Base-by-base conservation (phyloP, 179 eudicot genomes). In the Camellia oleifera region DNA sequence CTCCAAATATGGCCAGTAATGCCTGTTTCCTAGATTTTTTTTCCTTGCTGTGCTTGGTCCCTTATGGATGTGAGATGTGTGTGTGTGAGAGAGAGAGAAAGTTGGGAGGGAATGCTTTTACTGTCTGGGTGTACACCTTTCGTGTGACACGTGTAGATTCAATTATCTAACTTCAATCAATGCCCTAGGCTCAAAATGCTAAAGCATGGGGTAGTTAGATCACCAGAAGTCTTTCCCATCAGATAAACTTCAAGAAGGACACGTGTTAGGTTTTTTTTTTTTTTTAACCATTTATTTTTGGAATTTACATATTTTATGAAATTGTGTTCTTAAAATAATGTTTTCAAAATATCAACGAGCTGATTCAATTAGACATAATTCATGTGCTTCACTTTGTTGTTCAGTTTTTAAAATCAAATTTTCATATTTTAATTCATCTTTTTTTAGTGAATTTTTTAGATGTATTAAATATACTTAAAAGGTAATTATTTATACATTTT, bases 141-240 rank as follows among this genome's bases (percentile, higher is more conserved):
- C 7, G 7, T n/a, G 57, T 70, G 87, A 82, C 87, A 87, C 85
- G 85, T 87, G 83, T 82, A 74, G 80, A 73, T 57, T 78, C 84
- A 82, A 80, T 84, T 87, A 84, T 84, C 83, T 79, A 80, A 76
- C 82, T 72, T 76, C 85, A 87, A 82, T 87, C 87, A 84, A 82
- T 84, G 78, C 85, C 53, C 50, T 40, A 68, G 62, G 62, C 44
- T 63, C 61, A 58, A 71, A 44, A 73, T 7, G 68, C 67, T 46
- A 3, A 12, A 4, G 69, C 1, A 23, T 32, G 4, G 40, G 46
- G 77, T 32, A 74, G 74, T 78, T 82, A 72, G 74, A 77, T 20
- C 56, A 17, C 50, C 50, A 32, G 73, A 66, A 15, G 78, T 12
- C 65, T 44, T 48, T 7, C 52, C 66, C 82, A 78, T 74, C 78